Evolutionary conservation across 805 yeast species (phyloP).

Genomic region (Starmerella khaoyaiensis): DNA sequence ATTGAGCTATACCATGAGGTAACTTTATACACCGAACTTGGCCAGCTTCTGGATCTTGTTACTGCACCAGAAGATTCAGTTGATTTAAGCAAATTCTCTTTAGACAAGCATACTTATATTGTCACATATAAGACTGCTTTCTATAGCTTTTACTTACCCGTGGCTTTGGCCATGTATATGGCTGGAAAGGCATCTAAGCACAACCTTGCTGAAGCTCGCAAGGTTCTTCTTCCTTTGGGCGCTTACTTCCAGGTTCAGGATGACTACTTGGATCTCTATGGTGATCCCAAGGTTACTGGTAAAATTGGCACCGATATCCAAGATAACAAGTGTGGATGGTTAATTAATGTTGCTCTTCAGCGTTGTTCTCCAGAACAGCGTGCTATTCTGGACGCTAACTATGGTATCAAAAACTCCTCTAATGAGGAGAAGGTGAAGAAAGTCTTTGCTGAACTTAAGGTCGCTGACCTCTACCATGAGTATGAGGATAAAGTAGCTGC

Average conservation of each 20-base stretch:
- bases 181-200: conserved; percentile 58
- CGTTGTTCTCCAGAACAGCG: conserved; percentile 73
- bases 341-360: conserved; percentile 81
- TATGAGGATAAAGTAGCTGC: conserved; percentile 72
- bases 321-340: conserved; percentile 98
- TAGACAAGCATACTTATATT: conserved; percentile 85
- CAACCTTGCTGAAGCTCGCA: conserved; percentile 79
- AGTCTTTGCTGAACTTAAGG: conserved; percentile 58
- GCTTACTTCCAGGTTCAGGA: conserved; percentile 98
- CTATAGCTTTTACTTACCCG: conserved; percentile 94
- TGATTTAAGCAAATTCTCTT: conserved; percentile 73
- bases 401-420: conserved; percentile 69
- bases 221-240: conserved; percentile 84
- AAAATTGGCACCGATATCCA: conserved; percentile 97
- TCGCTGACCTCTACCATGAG: conserved; percentile 55
- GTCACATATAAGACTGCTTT: conserved; percentile 95
- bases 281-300: conserved; percentile 94
- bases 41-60: conserved; percentile 86
- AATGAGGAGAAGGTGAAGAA: conserved; percentile 57
- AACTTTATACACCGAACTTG: conserved; percentile 94
- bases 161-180: conserved; percentile 89
- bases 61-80: conserved; percentile 96
- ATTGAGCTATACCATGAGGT: conserved; percentile 93
- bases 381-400: conserved; percentile 66
- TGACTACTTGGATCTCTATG: conserved; percentile 92